Conservation (phyloP, 805 yeast species). For the Candida schatavii region DNA sequence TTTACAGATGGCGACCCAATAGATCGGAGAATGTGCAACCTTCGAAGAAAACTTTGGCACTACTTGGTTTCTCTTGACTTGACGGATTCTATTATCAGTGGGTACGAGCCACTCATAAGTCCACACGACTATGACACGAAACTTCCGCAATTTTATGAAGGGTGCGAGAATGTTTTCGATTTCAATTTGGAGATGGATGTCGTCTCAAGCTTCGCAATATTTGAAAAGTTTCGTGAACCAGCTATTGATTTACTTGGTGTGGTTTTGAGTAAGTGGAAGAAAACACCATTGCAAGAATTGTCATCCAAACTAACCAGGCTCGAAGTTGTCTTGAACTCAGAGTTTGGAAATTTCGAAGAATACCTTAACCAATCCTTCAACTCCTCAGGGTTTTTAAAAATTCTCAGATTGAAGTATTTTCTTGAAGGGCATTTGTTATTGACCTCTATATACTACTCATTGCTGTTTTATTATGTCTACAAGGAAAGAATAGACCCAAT, state of each 20-base stretch:
- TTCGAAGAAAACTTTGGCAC: slow-evolving; percentile 63
- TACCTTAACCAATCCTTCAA: not conserved
- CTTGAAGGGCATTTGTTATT: not conserved
- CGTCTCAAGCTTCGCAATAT: not conserved
- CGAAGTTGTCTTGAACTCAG: not conserved
- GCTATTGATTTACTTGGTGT: not conserved
- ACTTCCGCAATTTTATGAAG: slow-evolving; percentile 32
- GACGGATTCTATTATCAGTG: slow-evolving; percentile 41
- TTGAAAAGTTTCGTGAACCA: not conserved
- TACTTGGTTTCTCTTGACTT: slow-evolving; percentile 43
- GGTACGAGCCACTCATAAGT: slow-evolving; percentile 41
- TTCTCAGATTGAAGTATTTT: not conserved
- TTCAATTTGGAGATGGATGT: slow-evolving; percentile 8
- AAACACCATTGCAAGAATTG: not conserved
- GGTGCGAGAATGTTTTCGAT: slow-evolving; percentile 9
- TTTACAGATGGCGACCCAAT: not conserved
- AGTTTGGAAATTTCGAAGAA: slow-evolving; percentile 2
- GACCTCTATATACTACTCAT: not conserved
- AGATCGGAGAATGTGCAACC: slow-evolving; percentile 30
- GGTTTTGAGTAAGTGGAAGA: not conserved
- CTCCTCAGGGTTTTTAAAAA: not conserved
- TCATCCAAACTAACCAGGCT: not conserved
- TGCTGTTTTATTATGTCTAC: not conserved
- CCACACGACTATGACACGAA: slow-evolving; percentile 45
- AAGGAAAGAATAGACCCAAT: not conserved